A percentile compares a stretch with the other conserved stretches of the same genome.
phyloP scores from a whole-genome alignment of 75 land plant species.

The Cryptomeria japonica region DNA sequence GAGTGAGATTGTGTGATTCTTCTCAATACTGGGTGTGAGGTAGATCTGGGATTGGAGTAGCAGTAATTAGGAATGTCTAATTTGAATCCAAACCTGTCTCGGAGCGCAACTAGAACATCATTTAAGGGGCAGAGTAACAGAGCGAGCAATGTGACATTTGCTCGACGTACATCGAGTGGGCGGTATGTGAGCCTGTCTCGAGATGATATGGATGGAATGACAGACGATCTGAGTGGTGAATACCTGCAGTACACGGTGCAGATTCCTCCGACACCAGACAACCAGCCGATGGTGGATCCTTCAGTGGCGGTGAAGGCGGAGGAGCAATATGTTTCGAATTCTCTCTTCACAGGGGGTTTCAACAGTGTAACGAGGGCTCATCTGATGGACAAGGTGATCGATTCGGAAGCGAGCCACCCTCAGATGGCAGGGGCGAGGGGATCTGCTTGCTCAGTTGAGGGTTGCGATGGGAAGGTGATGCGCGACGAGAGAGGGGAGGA shows the following conservation, averaged over 20 bases:
- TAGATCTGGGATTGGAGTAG: neutral
- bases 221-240: slow-evolving; percentile 51
- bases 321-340: slow-evolving; percentile 86
- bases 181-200: slow-evolving; percentile 67
- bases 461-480: slow-evolving; percentile 83
- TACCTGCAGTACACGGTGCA: slow-evolving; percentile 19
- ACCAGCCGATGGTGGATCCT: slow-evolving; percentile 50
- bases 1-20: neutral
- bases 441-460: slow-evolving; percentile 56
- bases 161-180: slow-evolving; percentile 74
- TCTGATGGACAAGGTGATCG: slow-evolving; percentile 80
- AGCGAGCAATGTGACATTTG: slow-evolving; percentile 24
- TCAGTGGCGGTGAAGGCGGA: slow-evolving; percentile 58
- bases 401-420: slow-evolving; percentile 59
- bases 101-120: slow-evolving; percentile 3
- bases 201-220: slow-evolving; percentile 56
- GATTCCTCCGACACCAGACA: slow-evolving; percentile 68
- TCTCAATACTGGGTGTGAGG: neutral
- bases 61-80: neutral
- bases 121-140: neutral
- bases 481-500: slow-evolving; percentile 74
- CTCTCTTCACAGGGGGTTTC: slow-evolving; percentile 88
- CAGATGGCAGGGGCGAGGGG: slow-evolving; percentile 79
- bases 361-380: slow-evolving; percentile 80
- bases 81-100: slow-evolving; percentile 6